Evolutionary conservation across 2,329 filamentous ascomycete species (phyloP).

Genomic region (Didymella segeticola): DNA sequence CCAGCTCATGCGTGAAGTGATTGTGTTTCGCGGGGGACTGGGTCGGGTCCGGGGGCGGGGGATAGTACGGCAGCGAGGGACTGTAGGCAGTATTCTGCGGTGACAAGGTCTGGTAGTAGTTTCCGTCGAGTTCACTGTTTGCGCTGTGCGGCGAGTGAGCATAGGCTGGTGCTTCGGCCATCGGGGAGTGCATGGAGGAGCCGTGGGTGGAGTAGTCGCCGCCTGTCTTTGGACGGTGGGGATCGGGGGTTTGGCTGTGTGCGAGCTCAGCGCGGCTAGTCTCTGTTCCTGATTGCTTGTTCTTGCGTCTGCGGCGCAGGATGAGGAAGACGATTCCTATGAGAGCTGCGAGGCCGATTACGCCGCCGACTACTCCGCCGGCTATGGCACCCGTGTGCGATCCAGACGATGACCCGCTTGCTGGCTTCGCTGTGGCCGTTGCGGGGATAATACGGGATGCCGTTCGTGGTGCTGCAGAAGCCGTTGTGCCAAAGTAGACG

Average conservation of each 20-base stretch:
- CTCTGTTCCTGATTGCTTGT: neutral
- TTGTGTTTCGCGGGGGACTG: neutral
- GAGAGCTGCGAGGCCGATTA: conserved; percentile 29
- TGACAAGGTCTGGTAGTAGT: neutral
- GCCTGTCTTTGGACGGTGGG: neutral
- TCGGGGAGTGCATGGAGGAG: conserved; percentile 18
- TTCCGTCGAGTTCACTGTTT: neutral
- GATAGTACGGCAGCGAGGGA: neutral
- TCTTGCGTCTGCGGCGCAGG: conserved; percentile 27
- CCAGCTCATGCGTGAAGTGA: conserved; percentile 2
- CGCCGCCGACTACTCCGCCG: conserved; percentile 46
- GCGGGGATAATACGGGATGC: conserved; percentile 54
- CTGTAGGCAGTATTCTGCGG: neutral
- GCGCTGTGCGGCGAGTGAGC: conserved; percentile 19
- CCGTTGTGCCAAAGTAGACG: conserved; percentile 59
- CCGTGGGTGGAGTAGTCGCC: conserved; percentile 3
- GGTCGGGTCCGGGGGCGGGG: neutral
- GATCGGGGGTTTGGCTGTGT: neutral
- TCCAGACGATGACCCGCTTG: neutral
- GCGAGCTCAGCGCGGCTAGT: neutral
- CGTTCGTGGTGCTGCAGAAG: conserved; percentile 52
- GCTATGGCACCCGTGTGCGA: conserved; percentile 39
- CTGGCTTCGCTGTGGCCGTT: conserved; percentile 1
- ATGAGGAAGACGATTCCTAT: conserved; percentile 28
- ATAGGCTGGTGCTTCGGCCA: conserved; percentile 16